Base-by-base conservation (phyloP, 2,329 filamentous ascomycete species). In the Teratosphaeria nubilosa region DNA sequence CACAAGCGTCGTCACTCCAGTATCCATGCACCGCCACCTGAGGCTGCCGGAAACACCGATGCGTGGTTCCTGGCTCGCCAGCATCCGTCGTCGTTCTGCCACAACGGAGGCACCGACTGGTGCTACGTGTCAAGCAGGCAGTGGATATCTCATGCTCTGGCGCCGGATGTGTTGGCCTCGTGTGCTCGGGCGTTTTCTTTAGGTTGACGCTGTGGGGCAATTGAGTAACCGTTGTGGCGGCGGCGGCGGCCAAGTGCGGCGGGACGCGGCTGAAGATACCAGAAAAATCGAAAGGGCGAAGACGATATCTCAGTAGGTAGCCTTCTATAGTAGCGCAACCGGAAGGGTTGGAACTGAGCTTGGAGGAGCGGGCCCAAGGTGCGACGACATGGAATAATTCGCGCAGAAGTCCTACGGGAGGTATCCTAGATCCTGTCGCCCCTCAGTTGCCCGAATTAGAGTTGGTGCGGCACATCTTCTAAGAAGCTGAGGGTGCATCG, bases 21-120 rank as follows among this genome's bases (percentile, higher is more conserved):
- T 20, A 34, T 41, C 11, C 32, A 55, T 55, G 54, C 54, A 55
- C 34, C 54, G 54, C 54, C 54, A 55, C 54, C n/a, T 10, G n/a
- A 48, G 25, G 32, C 32, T 30, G 51, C n/a, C 54, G 54, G 54
- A 9, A 20, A n/a, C 25, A 48, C 54, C 54, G 54, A 55, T 55
- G 37, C 54, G 32, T 55, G 20, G 31, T 20, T 27, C 11, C 32
- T 48, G 41, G 41, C 41, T 27, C 25, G 31, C 32, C 32, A 25
- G 24, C 54, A 45, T 27, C 20, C 54, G 34, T 22, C 24, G 30
- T 24, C 41, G 25, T 48, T 48, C 22, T 31, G 51, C 51, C 5
- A 30, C 51, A 53, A 10, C 30, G 22, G 24, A 31, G 30, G 25
- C 25, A 53, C 51, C 51, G 51, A 53, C 20, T 53, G 51, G 51